Base-by-base conservation (phyloP, 2,329 filamentous ascomycete species). In the Lizonia empirigonia region DNA sequence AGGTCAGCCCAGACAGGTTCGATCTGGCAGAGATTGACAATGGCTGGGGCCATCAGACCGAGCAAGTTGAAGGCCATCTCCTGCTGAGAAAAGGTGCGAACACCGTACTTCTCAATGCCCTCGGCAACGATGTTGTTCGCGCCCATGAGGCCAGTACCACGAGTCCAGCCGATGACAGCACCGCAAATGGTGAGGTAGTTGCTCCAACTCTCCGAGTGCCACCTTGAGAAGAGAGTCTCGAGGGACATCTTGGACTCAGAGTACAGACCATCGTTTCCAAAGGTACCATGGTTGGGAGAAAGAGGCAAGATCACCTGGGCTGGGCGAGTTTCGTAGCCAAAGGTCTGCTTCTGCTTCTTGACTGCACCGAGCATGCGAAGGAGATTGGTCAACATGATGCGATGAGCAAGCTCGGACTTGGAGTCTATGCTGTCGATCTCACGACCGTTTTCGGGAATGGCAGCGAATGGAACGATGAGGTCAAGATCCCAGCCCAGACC, bases 1-100 rank as follows among this genome's bases (percentile, higher is more conserved):
- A 99, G 82, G 76, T 99, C 94, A 57, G 94, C 94, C 76, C 94
- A 97, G 53, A 99, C 91, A 9, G 94, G 95, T 78, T 97, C 91
- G 35, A 85, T 81, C 78, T 99, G 94, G 82, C 94, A 99, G 34
- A 99, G 84, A 71, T 99, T 91, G 63, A 96, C 92, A 65, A 99
- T 90, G 22, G 87, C 84, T 29, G 94, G 92, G 1, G 92, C 89
- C 94, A 99, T 96, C 44, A 99, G 84, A 63, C 94, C 93, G 35
- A 99, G 85, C 61, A 99, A 78, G 77, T 99, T 99, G 82, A 99
- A 99, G 13, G 94, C 94, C 94, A 99, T 99, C 77, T 99, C 94
- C 74, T 96, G 91, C 78, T 97, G 94, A 8, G 93, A 97, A 82
- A 99, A 99, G 4, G 94, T 99, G 65, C 94, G 91, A 20, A 97